Evolutionary conservation across 208 protist species (phyloP).

Genomic region (Leishmania tropica): DNA sequence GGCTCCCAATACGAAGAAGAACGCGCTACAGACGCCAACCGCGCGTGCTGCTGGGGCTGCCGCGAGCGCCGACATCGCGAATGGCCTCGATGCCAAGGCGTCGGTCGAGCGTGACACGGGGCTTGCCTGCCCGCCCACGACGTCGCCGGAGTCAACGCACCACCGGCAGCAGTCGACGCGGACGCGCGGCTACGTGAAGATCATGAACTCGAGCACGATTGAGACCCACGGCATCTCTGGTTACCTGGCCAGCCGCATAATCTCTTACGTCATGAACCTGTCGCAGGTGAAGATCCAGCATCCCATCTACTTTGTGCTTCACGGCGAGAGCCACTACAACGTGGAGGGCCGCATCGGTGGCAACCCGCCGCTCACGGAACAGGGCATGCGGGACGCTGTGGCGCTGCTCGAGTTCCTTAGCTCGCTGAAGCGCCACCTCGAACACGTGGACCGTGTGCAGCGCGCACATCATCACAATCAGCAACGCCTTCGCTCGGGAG

Average conservation of each 20-base stretch:
- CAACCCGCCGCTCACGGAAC: slow-evolving; percentile 70
- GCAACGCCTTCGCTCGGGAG: neutral
- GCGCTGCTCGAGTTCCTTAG: slow-evolving; percentile 78
- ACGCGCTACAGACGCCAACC: neutral
- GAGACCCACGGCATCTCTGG: slow-evolving; percentile 77
- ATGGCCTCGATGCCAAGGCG: neutral
- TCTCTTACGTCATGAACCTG: slow-evolving; percentile 88
- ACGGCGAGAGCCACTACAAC: slow-evolving; percentile 89
- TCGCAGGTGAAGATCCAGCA: slow-evolving; percentile 84
- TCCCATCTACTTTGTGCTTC: slow-evolving; percentile 90
- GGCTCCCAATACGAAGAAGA: slow-evolving; percentile 11
- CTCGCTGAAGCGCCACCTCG: slow-evolving; percentile 65
- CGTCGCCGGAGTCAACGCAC: neutral
- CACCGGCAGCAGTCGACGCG: neutral
- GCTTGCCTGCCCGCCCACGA: neutral
- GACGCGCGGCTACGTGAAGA: slow-evolving; percentile 58
- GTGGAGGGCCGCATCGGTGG: slow-evolving; percentile 88
- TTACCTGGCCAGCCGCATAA: slow-evolving; percentile 74
- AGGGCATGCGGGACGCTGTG: slow-evolving; percentile 71
- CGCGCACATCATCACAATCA: neutral
- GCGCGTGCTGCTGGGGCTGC: neutral
- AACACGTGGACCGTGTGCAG: slow-evolving; percentile 22
- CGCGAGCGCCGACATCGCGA: neutral
- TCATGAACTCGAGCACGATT: slow-evolving; percentile 56
- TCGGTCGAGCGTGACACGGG: neutral